A percentile compares a stretch with the other conserved stretches of the same genome.
phyloP scores from a whole-genome alignment of 2,329 filamentous ascomycete species.

The Lasiodiplodia sp. region DNA sequence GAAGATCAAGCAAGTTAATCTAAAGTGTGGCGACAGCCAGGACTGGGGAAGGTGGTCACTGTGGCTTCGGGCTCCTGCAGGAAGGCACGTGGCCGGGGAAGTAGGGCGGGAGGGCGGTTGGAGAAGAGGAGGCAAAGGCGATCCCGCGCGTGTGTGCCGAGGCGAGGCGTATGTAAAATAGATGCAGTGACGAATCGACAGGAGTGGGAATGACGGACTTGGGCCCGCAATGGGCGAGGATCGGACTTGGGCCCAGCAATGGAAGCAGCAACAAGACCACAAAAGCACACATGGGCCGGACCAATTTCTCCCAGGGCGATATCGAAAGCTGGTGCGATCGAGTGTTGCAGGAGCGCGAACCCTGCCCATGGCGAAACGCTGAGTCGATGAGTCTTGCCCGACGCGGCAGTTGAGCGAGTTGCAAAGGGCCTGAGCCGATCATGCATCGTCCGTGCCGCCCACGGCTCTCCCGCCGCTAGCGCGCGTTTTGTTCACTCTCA shows the following conservation, averaged over 20 bases:
- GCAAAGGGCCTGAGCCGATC: neutral
- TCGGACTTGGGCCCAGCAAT: neutral
- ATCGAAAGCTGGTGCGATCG: neutral
- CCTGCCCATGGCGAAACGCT: constrained; percentile 20
- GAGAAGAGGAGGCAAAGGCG: neutral
- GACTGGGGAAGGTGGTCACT: neutral
- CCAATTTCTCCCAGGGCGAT: neutral
- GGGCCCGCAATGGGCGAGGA: neutral
- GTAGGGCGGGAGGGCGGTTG: neutral
- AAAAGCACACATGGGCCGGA: neutral
- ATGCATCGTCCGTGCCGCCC: neutral
- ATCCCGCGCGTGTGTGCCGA: neutral
- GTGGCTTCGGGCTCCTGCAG: neutral
- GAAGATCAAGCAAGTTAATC: constrained; percentile 7
- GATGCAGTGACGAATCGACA: neutral
- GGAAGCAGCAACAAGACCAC: neutral
- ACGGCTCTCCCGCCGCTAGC: constrained; percentile 26
- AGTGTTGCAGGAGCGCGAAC: constrained; percentile 9
- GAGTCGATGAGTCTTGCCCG: neutral
- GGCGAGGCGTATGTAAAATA: neutral
- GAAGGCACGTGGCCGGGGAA: neutral
- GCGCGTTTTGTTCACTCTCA: constrained; percentile 16
- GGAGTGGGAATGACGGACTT: constrained; percentile 1
- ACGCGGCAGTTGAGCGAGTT: constrained; percentile 1
- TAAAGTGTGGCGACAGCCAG: constrained; percentile 15